Conservation (phyloP, 2,329 filamentous ascomycete species). For the Tolypocladium ovalisporum region DNA sequence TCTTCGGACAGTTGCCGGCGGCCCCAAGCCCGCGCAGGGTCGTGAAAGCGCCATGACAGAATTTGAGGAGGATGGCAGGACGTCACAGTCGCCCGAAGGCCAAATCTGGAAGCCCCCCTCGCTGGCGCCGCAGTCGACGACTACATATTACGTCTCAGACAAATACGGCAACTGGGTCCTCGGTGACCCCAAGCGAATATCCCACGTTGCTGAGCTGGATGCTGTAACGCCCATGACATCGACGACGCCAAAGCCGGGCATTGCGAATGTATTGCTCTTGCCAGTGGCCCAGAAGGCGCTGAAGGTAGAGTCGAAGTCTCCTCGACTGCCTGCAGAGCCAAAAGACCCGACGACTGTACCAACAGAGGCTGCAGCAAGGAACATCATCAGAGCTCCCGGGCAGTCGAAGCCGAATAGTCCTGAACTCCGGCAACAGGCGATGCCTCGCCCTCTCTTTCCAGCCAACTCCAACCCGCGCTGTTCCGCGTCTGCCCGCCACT, state of each 20-base stretch:
- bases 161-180: constrained; percentile 43
- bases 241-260: constrained; percentile 3
- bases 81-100: constrained; percentile 22
- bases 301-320: background rate
- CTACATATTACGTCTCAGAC: constrained; percentile 39
- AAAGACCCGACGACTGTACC: background rate
- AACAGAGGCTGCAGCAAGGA: no score
- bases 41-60: constrained; percentile 38
- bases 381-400: background rate
- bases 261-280: constrained; percentile 1
- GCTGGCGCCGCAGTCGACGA: constrained; percentile 31
- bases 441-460: constrained; percentile 14
- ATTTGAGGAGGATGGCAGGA: constrained; percentile 38
- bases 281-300: background rate
- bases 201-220: constrained; percentile 14
- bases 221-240: constrained; percentile 7
- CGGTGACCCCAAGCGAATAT: constrained; percentile 22
- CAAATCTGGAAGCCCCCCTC: constrained; percentile 41
- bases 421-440: constrained; percentile 1
- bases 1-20: background rate
- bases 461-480: constrained; percentile 11
- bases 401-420: background rate
- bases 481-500: constrained; percentile 8
- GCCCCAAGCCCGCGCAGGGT: constrained; percentile 5
- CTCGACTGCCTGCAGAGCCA: background rate